These are phyloP conservation scores for Phytophthora macrochlamydospora DNA, from an alignment of 352 stramenopile genomes.

Conservation along the genomic window DNA sequence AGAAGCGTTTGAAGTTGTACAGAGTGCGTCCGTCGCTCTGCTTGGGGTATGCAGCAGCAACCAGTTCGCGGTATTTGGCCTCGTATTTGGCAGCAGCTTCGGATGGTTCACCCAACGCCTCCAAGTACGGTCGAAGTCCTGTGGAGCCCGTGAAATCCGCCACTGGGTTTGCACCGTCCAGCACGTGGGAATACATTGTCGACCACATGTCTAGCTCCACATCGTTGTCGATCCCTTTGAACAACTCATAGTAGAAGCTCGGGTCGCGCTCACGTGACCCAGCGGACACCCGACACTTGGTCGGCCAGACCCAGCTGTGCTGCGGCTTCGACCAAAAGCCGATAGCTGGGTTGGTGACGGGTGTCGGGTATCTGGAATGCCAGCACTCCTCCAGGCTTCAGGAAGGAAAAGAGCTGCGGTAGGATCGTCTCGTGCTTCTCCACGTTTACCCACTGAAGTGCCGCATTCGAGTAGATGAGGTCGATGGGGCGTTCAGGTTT, in stretches of 20 bases:
- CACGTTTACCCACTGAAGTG: constrained; percentile 62
- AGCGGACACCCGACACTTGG: constrained; percentile 52
- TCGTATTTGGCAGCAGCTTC: constrained; percentile 37
- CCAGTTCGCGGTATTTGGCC: constrained; percentile 58
- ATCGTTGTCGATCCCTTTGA: constrained; percentile 22
- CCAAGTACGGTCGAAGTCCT: constrained; percentile 57
- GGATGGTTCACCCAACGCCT: constrained; percentile 43
- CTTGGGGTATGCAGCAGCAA: constrained; percentile 55
- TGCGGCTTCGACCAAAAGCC: constrained; percentile 57
- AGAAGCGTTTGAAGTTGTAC: constrained; percentile 42
- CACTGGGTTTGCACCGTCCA: constrained; percentile 62
- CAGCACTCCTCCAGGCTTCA: constrained; percentile 71
- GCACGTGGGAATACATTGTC: constrained; percentile 58
- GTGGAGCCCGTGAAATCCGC: constrained; percentile 72
- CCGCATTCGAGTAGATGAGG: constrained; percentile 78
- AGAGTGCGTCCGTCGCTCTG: constrained; percentile 55
- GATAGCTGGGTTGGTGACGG: constrained; percentile 55
- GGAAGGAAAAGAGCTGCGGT: constrained; percentile 48
- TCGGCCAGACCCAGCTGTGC: constrained; percentile 36
- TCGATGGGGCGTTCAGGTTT: constrained; percentile 44
- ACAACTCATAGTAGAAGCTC: constrained; percentile 69
- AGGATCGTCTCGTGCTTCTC: constrained; percentile 56
- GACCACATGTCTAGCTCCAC: constrained; percentile 61
- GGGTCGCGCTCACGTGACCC: constrained; percentile 63
- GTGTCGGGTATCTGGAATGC: constrained; percentile 79